Percentiles rank a stretch among this genome's conserved stretches.
Evolutionary conservation across 768 basidiomycete genomes (phyloP).

Genomic region (Tubosaeta sp.): DNA sequence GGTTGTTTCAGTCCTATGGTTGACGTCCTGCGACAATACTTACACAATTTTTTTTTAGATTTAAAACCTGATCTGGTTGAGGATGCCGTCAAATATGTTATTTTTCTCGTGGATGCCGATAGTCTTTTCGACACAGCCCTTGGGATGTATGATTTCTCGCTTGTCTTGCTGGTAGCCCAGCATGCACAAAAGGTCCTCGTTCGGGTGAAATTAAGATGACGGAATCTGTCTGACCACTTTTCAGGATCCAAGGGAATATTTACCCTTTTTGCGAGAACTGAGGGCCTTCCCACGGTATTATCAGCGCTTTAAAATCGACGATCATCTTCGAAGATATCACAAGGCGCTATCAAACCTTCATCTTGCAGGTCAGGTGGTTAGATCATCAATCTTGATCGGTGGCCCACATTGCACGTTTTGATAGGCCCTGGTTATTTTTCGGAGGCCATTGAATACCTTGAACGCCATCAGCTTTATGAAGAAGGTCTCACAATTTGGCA

Average conservation of each 20-base stretch:
- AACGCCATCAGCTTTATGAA: slow-evolving; percentile 71
- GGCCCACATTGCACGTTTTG: slow-evolving; percentile 5
- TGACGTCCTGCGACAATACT: background rate
- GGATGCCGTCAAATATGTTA: slow-evolving; percentile 97
- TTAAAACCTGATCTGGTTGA: slow-evolving; percentile 76
- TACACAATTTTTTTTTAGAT: slow-evolving; percentile 5
- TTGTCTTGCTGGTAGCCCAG: slow-evolving; percentile 95
- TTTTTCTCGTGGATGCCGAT: slow-evolving; percentile 94
- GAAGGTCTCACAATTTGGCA: slow-evolving; percentile 74
- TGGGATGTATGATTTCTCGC: slow-evolving; percentile 97
- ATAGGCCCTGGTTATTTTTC: slow-evolving; percentile 68
- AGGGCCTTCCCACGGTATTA: slow-evolving; percentile 69
- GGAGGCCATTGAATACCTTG: slow-evolving; percentile 77
- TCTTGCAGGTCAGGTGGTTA: slow-evolving; percentile 53
- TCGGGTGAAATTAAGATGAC: slow-evolving; percentile 3
- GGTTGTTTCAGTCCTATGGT: slow-evolving; percentile 6
- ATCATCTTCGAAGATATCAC: slow-evolving; percentile 74
- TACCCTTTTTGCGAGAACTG: slow-evolving; percentile 92
- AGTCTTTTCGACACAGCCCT: slow-evolving; percentile 89
- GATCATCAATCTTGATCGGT: background rate
- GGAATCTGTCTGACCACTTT: slow-evolving; percentile 4
- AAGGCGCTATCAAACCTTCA: slow-evolving; percentile 74
- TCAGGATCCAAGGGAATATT: slow-evolving; percentile 95
- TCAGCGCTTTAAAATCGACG: slow-evolving; percentile 89
- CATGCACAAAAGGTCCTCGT: slow-evolving; percentile 86